These are phyloP conservation scores for Candida nanaspora DNA, from an alignment of 805 yeast genomes.

Conservation along the genomic window DNA sequence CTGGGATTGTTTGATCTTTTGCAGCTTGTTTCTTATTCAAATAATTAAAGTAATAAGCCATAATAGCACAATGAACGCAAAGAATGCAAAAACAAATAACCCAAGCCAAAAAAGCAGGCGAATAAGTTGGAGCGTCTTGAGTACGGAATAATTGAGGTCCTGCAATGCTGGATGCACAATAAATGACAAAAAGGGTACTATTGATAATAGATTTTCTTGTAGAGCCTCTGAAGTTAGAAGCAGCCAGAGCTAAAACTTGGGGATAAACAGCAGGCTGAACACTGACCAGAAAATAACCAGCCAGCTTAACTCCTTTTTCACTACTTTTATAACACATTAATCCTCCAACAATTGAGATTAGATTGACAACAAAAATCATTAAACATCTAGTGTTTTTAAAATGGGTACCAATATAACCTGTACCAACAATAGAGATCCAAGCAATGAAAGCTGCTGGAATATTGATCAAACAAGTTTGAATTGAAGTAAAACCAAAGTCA, in stretches of 20 bases:
- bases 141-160: slow-evolving; percentile 66
- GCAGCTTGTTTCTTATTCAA: slow-evolving; percentile 6
- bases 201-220: slow-evolving; percentile 55
- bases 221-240: slow-evolving; percentile 50
- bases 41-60: slow-evolving; percentile 6
- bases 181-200: slow-evolving; percentile 49
- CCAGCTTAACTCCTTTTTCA: slow-evolving; percentile 17
- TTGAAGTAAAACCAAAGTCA: slow-evolving; percentile 25
- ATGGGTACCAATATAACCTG: slow-evolving; percentile 18
- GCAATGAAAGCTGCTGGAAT: slow-evolving; percentile 33
- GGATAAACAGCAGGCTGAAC: slow-evolving; percentile 22
- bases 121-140: slow-evolving; percentile 49
- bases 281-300: slow-evolving; percentile 23
- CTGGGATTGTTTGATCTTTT: slow-evolving; percentile 4
- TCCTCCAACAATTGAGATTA: slow-evolving; percentile 21
- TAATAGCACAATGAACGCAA: slow-evolving; percentile 8
- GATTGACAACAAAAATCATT: slow-evolving; percentile 21
- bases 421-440: slow-evolving; percentile 22
- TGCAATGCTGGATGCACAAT: slow-evolving; percentile 57
- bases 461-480: slow-evolving; percentile 26
- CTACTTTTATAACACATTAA: slow-evolving; percentile 21
- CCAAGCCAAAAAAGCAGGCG: slow-evolving; percentile 48
- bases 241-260: slow-evolving; percentile 15
- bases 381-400: slow-evolving; percentile 26
- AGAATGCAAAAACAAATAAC: slow-evolving; percentile 36